These are phyloP conservation scores for Amaranthus tricolor DNA, from an alignment of 179 eudicot genomes.

Conservation along the genomic window DNA sequence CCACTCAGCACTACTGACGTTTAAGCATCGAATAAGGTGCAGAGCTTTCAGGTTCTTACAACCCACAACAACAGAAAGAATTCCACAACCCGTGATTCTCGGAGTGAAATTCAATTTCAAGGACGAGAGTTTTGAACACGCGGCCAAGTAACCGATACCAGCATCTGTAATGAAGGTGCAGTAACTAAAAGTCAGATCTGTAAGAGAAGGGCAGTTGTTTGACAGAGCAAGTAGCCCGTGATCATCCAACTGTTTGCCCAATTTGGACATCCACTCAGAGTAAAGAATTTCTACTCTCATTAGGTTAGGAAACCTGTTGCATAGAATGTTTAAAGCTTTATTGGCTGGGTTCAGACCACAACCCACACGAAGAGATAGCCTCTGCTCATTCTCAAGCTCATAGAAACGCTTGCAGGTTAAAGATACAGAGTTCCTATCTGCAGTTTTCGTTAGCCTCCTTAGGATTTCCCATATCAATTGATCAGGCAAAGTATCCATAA, in stretches of 20 bases:
- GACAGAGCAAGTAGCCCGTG: slow-evolving; percentile 62
- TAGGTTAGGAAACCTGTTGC: slow-evolving; percentile 73
- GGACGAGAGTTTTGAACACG: slow-evolving; percentile 63
- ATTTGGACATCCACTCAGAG: slow-evolving; percentile 87
- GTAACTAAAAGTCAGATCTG: slow-evolving; percentile 68
- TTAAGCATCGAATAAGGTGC: slow-evolving; percentile 69
- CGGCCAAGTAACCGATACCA: slow-evolving; percentile 65
- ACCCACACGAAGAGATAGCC: slow-evolving; percentile 64
- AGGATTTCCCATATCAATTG: slow-evolving; percentile 64
- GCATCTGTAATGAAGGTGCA: slow-evolving; percentile 82
- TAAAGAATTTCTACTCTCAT: slow-evolving; percentile 66
- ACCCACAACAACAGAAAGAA: slow-evolving; percentile 69
- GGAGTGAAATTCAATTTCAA: slow-evolving; percentile 73
- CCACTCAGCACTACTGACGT: slow-evolving; percentile 74
- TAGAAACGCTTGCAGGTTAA: slow-evolving; percentile 68
- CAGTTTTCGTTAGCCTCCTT: slow-evolving; percentile 42
- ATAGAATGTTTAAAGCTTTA: slow-evolving; percentile 59
- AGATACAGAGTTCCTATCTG: slow-evolving; percentile 66
- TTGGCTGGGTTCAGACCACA: slow-evolving; percentile 86
- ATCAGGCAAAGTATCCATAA: slow-evolving; percentile 73
- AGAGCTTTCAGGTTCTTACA: slow-evolving; percentile 58
- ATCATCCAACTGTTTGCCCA: slow-evolving; percentile 84
- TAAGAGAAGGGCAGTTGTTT: slow-evolving; percentile 50
- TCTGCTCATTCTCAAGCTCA: slow-evolving; percentile 63
- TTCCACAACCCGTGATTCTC: slow-evolving; percentile 80